These are phyloP conservation scores for Ceratobasidium sp. DNA, from an alignment of 1,284 basidiomycete genomes.

Conservation along the genomic window DNA sequence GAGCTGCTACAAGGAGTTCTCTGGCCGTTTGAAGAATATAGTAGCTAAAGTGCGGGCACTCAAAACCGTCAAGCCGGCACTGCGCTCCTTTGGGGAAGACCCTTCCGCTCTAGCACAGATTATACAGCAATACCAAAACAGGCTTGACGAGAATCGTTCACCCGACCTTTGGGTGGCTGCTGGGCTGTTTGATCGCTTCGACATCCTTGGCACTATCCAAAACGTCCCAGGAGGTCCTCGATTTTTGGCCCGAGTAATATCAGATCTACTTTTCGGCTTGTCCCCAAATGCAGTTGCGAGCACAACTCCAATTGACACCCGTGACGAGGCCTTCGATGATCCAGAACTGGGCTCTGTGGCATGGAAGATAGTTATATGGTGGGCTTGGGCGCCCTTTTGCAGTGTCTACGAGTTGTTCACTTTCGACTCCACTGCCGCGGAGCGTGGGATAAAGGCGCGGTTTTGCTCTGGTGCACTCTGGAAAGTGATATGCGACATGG, in stretches of 20 bases:
- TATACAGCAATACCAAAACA: conserved; percentile 1
- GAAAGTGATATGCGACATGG: neutral
- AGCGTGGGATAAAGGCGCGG: neutral
- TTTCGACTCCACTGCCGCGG: neutral
- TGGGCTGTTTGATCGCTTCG: neutral
- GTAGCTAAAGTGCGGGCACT: neutral
- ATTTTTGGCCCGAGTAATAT: neutral
- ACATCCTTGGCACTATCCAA: neutral
- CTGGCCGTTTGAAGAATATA: neutral
- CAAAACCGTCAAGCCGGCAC: neutral
- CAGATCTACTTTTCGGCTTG: neutral
- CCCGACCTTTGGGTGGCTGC: conserved; percentile 3
- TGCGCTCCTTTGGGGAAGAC: neutral
- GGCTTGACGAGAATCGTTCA: neutral
- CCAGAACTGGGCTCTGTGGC: neutral
- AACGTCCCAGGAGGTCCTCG: neutral
- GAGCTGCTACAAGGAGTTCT: neutral
- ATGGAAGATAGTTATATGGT: neutral
- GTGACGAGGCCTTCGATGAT: neutral
- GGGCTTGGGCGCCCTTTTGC: neutral
- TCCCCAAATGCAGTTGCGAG: neutral
- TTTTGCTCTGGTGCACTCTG: neutral
- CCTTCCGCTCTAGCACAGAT: neutral
- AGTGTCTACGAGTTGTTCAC: neutral
- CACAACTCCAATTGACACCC: neutral